Evolutionary conservation across 108 stramenopile genomes (phyloP).

Genomic region (Nitzschia sp.): DNA sequence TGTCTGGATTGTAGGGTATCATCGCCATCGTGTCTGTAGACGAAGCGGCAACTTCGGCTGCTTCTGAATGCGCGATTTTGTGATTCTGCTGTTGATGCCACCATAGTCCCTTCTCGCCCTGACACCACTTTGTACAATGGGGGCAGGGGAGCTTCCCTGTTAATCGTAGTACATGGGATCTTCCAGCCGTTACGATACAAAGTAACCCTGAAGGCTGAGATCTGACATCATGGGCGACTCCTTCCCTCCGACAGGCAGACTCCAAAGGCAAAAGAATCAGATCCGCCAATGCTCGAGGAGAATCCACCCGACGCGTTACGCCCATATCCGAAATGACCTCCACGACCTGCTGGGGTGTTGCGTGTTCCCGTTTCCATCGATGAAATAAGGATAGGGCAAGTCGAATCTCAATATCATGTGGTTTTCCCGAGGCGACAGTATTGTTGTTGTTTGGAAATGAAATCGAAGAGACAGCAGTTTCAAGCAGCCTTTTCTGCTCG

Average conservation of each 20-base stretch:
- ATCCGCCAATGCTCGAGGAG: constrained; percentile 51
- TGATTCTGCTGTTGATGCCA: constrained; percentile 80
- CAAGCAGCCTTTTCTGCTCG: constrained; percentile 16
- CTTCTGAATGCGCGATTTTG: constrained; percentile 48
- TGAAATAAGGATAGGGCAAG: constrained; percentile 60
- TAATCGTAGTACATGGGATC: constrained; percentile 42
- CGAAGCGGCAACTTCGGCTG: constrained; percentile 49
- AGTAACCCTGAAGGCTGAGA: constrained; percentile 63
- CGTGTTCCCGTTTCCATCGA: constrained; percentile 30
- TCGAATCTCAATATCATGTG: constrained; percentile 72
- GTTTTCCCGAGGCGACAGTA: constrained; percentile 32
- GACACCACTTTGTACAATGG: constrained; percentile 71
- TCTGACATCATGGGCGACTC: constrained; percentile 51
- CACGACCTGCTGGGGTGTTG: not conserved
- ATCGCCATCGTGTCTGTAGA: constrained; percentile 47
- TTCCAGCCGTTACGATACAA: constrained; percentile 49
- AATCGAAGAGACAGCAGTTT: constrained; percentile 30
- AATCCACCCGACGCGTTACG: constrained; percentile 40
- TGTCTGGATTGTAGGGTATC: constrained; percentile 33
- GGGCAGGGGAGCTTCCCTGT: constrained; percentile 72
- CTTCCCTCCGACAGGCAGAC: constrained; percentile 19
- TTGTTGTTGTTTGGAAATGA: constrained; percentile 42
- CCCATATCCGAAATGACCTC: constrained; percentile 65
- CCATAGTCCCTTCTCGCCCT: constrained; percentile 86
- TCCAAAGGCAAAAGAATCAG: constrained; percentile 32